Evolutionary conservation across 2,329 filamentous ascomycete genomes (phyloP).

Genomic region (Sarocladium brachiariae): DNA sequence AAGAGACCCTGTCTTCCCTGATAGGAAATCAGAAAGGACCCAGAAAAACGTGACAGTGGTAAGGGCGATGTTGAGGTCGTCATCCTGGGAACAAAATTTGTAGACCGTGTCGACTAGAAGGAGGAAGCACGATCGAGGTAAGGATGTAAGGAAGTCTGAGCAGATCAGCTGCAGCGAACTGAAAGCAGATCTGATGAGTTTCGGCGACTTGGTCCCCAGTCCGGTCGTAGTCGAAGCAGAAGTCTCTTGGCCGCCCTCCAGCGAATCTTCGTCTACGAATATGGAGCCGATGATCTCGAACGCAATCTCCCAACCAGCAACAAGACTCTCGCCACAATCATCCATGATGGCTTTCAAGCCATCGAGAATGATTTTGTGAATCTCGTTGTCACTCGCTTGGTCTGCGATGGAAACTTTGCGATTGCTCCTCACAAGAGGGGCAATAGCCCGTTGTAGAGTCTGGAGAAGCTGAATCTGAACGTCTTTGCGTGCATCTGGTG

Average conservation of each 20-base stretch:
- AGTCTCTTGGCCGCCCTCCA: constrained; percentile 25
- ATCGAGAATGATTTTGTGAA: constrained; percentile 74
- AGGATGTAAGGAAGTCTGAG: constrained; percentile 80
- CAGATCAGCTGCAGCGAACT: constrained; percentile 86
- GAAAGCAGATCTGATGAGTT: constrained; percentile 80
- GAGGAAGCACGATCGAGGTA: constrained; percentile 64
- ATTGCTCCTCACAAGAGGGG: constrained; percentile 44
- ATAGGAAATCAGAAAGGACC: constrained; percentile 86
- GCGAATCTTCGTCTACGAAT: constrained; percentile 46
- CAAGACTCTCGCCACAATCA: constrained; percentile 76
- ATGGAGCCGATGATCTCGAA: constrained; percentile 82
- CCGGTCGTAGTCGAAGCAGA: constrained; percentile 23
- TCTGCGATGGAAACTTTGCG: constrained; percentile 48
- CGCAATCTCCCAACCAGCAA: constrained; percentile 77
- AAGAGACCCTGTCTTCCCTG: constrained; percentile 49
- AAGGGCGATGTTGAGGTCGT: constrained; percentile 91
- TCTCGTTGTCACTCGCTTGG: constrained; percentile 63
- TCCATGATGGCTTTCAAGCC: constrained; percentile 78
- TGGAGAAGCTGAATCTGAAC: constrained; percentile 68
- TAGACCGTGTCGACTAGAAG: constrained; percentile 81
- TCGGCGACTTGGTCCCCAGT: constrained; percentile 55
- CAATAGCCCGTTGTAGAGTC: constrained; percentile 56
- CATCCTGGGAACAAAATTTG: constrained; percentile 80
- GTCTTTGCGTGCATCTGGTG: constrained; percentile 43
- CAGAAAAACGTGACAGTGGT: constrained; percentile 95